Base-by-base conservation (phyloP, 176 grass and related monocot species). In the Cymbopogon citratus region DNA sequence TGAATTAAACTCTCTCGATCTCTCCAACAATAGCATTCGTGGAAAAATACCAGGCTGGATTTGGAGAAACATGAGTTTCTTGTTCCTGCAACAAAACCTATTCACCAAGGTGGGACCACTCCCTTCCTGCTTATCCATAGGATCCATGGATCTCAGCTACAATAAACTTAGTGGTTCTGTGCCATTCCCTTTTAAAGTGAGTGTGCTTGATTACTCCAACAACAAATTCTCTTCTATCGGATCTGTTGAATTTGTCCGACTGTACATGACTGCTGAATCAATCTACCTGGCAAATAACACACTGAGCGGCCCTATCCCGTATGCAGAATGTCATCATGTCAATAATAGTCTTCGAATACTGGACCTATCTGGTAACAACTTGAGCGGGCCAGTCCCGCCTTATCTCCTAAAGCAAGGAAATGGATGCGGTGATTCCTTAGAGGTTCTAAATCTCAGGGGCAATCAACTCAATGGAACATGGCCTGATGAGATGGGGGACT, bases 1-100 rank as follows among this genome's bases (percentile, higher is more conserved):
- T 6, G 0, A 72, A 67, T 21, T 83, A 48, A 11, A 14, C 19
- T 10, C 0, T 13, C 62, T 93, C 19, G 87, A 93, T 83, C 81
- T 93, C 15, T 93, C 87, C 6, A 72, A 70, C 31, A 93, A 93
- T 79, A 44, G 60, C 3, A 93, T 93, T 68, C 3, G 23, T n/a
- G 85, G 81, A 15, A 28, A 18, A 1, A 79, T 93, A 78, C 78
- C 85, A 21, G 63, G 62, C 5, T 90, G 88, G 88, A 74, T 93
- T 33, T 89, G 83, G 81, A 91, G 16, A 39, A 81, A 73, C 24
- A 70, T 90, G 43, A 11, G 7, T 0, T 0, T 0, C 2, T 59
- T 70, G 45, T 60, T 69, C 82, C 85, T 93, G 5, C 87, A 85
- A 31, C 33, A 51, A 29, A 93, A 93, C 28, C 19, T 21, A 12